A percentile compares a stretch with the other conserved stretches of the same genome.
phyloP scores from a whole-genome alignment of 768 basidiomycete genomes.

The Coprinopsis cinerea region DNA sequence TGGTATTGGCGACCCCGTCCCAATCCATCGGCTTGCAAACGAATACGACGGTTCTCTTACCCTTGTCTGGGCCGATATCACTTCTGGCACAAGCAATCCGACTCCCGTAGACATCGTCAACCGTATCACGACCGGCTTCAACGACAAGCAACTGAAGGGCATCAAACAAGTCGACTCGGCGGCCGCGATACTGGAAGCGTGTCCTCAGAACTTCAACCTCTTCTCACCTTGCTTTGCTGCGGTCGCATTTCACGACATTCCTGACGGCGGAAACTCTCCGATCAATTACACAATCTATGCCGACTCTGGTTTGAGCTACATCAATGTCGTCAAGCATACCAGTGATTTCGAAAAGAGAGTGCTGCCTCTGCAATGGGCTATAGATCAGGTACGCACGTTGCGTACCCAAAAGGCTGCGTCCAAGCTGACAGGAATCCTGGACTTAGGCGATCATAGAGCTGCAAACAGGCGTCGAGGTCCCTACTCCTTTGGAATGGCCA shows the following conservation, averaged over 20 bases:
- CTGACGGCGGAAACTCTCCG: slow-evolving; percentile 24
- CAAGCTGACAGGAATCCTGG: neutral
- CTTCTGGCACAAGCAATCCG: slow-evolving; percentile 48
- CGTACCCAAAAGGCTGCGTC: neutral
- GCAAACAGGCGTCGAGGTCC: slow-evolving; percentile 47
- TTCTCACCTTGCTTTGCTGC: slow-evolving; percentile 69
- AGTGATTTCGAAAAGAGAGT: slow-evolving; percentile 66
- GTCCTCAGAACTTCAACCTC: slow-evolving; percentile 70
- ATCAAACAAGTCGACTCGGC: slow-evolving; percentile 45
- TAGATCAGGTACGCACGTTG: slow-evolving; percentile 50
- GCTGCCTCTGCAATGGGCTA: slow-evolving; percentile 70
- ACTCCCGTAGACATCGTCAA: slow-evolving; percentile 56
- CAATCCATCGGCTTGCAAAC: slow-evolving; percentile 39
- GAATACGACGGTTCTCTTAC: slow-evolving; percentile 48
- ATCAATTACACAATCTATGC: slow-evolving; percentile 68
- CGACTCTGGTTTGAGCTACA: slow-evolving; percentile 56
- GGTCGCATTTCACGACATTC: slow-evolving; percentile 55
- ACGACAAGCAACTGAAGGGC: slow-evolving; percentile 35
- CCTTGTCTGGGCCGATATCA: slow-evolving; percentile 66
- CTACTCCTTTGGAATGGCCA: slow-evolving; percentile 67
- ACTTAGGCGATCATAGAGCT: slow-evolving; percentile 66
- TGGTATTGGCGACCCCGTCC: slow-evolving; percentile 54
- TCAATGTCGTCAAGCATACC: slow-evolving; percentile 59
- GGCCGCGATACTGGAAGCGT: slow-evolving; percentile 46
- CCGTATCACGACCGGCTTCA: slow-evolving; percentile 50